Evolutionary conservation across 306 rosid genomes (phyloP).

Genomic region (Mucuna pruriens): DNA sequence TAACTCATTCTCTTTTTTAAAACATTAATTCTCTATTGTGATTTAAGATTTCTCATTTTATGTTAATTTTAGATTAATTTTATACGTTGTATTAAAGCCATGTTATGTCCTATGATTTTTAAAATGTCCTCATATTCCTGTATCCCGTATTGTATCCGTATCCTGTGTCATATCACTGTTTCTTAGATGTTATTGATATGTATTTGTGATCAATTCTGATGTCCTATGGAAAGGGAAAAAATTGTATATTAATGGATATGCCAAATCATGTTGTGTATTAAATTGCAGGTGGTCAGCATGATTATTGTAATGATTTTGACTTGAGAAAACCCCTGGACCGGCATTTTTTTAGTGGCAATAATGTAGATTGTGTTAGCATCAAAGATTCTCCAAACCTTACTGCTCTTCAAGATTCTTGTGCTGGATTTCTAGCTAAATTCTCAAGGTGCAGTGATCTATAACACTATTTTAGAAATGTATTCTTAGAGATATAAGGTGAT

Average conservation of each 20-base stretch:
- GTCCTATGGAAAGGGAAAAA: not conserved
- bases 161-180: not conserved
- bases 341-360: conserved; percentile 60
- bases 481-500: conserved; percentile 12
- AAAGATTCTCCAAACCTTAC: conserved; percentile 66
- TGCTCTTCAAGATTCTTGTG: conserved; percentile 62
- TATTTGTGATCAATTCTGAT: not conserved
- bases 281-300: conserved; percentile 57
- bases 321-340: conserved; percentile 81
- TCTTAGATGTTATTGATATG: not conserved
- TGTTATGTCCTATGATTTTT: not conserved
- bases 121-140: not conserved
- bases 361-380: conserved; percentile 72
- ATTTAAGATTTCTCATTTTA: no score
- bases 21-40: no score
- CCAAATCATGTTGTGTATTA: not conserved
- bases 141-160: not conserved
- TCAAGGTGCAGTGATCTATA: conserved; percentile 55
- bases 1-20: no score
- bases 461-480: conserved; percentile 16
- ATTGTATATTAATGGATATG: conserved; percentile 3
- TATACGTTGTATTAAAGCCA: not conserved
- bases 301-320: conserved; percentile 84
- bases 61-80: no score
- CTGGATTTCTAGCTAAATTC: conserved; percentile 69